These are phyloP conservation scores for Hemileccinum rubropunctum DNA, from an alignment of 768 basidiomycete species.

Conservation along the genomic window DNA sequence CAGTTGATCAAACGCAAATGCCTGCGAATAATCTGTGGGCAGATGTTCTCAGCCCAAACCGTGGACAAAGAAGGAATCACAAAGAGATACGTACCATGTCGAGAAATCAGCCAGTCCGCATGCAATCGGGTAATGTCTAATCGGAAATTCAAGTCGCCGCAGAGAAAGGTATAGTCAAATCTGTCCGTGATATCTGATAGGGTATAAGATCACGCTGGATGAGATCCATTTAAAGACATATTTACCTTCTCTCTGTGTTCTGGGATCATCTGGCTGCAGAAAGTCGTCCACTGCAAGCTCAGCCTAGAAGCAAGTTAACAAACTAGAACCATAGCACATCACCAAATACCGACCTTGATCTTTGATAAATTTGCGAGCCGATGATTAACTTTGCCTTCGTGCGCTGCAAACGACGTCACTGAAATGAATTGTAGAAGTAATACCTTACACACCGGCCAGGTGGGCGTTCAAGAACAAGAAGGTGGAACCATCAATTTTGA, in stretches of 20 bases:
- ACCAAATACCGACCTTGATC: constrained; percentile 61
- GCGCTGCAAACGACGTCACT: constrained; percentile 44
- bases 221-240: neutral
- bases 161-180: constrained; percentile 87
- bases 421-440: neutral
- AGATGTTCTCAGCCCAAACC: constrained; percentile 7
- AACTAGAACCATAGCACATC: neutral
- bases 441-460: constrained; percentile 59
- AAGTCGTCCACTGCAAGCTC: constrained; percentile 82
- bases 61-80: neutral
- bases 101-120: constrained; percentile 90
- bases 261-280: constrained; percentile 59
- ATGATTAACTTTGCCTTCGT: constrained; percentile 71
- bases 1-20: constrained; percentile 89
- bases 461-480: constrained; percentile 91
- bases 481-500: constrained; percentile 79
- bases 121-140: constrained; percentile 86
- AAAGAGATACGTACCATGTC: constrained; percentile 51
- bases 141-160: constrained; percentile 91
- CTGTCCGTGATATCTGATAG: constrained; percentile 70
- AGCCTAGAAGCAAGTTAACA: constrained; percentile 38
- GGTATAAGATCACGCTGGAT: constrained; percentile 7
- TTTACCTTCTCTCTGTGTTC: constrained; percentile 68
- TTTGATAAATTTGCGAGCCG: constrained; percentile 85
- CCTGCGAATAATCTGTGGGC: constrained; percentile 71